Evolutionary conservation across 2,329 filamentous ascomycete species (phyloP).

Genomic region (Penicillium capsulatum): DNA sequence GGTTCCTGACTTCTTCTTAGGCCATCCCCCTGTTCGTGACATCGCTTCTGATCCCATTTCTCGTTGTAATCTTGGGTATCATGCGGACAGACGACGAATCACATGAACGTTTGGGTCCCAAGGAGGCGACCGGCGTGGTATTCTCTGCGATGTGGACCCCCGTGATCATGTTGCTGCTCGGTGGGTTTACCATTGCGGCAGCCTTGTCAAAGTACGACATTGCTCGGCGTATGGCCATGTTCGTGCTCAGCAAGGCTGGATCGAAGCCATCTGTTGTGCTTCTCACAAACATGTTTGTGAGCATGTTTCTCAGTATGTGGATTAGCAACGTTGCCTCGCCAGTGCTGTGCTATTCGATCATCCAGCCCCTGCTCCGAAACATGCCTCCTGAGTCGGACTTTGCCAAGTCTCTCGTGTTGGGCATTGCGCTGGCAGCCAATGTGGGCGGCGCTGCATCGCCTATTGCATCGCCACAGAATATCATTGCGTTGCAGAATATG

Average conservation of each 20-base stretch:
- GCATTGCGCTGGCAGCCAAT: conserved; percentile 91
- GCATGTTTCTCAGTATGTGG: conserved; percentile 97
- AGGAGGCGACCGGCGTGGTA: conserved; percentile 75
- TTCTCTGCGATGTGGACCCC: conserved; percentile 99
- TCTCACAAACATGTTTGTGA: conserved; percentile 97
- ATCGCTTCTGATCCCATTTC: conserved; percentile 85
- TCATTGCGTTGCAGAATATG: conserved; percentile 97
- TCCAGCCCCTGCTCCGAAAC: conserved; percentile 94
- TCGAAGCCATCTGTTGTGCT: conserved; percentile 85
- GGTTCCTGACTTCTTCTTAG: conserved; percentile 40
- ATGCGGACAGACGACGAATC: conserved; percentile 72
- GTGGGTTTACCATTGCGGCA: conserved; percentile 92
- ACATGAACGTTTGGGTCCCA: conserved; percentile 67
- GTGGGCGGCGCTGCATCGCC: conserved; percentile 95
- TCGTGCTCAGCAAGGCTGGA: conserved; percentile 92
- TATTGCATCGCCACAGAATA: conserved; percentile 95
- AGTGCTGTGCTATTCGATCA: conserved; percentile 95
- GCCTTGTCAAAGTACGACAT: conserved; percentile 96
- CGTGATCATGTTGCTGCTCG: conserved; percentile 95
- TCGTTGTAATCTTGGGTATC: conserved; percentile 81
- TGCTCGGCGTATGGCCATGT: conserved; percentile 93
- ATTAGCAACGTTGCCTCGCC: conserved; percentile 98
- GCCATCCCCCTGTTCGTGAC: conserved; percentile 97
- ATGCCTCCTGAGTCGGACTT: conserved; percentile 85
- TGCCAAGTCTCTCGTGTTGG: conserved; percentile 90